These are phyloP conservation scores for Multifurca ochricompacta DNA, from an alignment of 768 basidiomycete genomes.

Conservation along the genomic window DNA sequence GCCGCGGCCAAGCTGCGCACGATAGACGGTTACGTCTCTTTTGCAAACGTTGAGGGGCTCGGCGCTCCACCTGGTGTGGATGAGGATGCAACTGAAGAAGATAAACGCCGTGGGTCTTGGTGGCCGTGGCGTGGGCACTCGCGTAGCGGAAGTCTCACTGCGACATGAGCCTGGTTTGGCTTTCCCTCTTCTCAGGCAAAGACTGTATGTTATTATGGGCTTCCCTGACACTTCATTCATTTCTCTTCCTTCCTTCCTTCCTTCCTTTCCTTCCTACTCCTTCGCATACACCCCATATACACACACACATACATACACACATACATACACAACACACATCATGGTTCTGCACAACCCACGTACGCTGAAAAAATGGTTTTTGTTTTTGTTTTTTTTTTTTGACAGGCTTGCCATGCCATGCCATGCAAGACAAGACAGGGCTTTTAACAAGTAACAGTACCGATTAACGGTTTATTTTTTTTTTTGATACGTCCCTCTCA, in stretches of 20 bases:
- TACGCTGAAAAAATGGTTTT: too few species aligned
- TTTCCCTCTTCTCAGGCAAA: not conserved
- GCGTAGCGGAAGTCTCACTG: conserved; percentile 8
- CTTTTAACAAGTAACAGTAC: too few species aligned
- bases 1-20: conserved; percentile 50
- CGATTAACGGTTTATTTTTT: too few species aligned
- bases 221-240: not conserved
- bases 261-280: not conserved
- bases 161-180: not conserved
- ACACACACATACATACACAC: not conserved
- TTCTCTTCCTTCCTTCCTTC: not conserved
- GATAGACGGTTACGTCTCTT: conserved; percentile 61
- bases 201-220: not conserved
- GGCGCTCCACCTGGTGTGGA: conserved; percentile 48
- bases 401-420: too few species aligned
- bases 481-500: not conserved
- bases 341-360: too few species aligned
- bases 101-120: conserved; percentile 4
- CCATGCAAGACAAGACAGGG: too few species aligned
- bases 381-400: too few species aligned
- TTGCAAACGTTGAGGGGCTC: conserved; percentile 57
- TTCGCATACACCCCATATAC: conserved; percentile 2
- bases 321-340: too few species aligned
- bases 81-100: conserved; percentile 24
- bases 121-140: conserved; percentile 13